Base-by-base conservation (phyloP, 148 eudicot genomes). In the Dianthus caryophyllus region DNA sequence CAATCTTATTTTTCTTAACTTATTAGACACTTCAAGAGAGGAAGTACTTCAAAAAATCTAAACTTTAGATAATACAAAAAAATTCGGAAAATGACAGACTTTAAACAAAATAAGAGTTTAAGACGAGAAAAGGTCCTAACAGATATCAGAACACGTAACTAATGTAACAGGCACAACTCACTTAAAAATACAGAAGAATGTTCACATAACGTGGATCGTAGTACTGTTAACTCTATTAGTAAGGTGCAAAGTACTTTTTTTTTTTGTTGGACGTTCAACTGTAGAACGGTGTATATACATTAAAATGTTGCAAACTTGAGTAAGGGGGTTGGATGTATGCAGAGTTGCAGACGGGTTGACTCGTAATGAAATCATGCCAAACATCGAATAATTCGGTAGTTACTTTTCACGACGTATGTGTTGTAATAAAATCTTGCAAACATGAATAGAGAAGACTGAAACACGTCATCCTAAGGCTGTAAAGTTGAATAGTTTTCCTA, bases 401-500 rank as follows among this genome's bases (percentile, higher is more conserved):
- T 18, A 41, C 38, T 1, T n/a, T 18, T 49, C 10, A 21, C 54
- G 20, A 7, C 20, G 7, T 20, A 20, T 5, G 25, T 7, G 20
- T 24, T 13, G 25, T 50, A 50, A 50, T 4, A 11, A 6, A 21
- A 2, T 50, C 10, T 16, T 1, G 21, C 24, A n/a, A 50, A 7
- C 54, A 50, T n/a, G 27, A 1, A 62, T 33, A 25, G 1, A 21
- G 33, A 15, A 60, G 46, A 30, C 16, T 33, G 20, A 14, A 56
- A 65, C 31, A 61, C 50, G 26, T 59, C 31, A 52, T 43, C 51
- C 72, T 73, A 60, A 22, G 52, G 46, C 66, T 65, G 59, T 61
- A 68, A 74, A 60, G 66, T 67, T 75, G 41, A 65, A 79, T 73
- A 72, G 74, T 31, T 43, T 22, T 64, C 80, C 69, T 64, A 30